These are phyloP conservation scores for Hypomontagnella submonticulosa DNA, from an alignment of 495 filamentous ascomycete species.

Conservation along the genomic window DNA sequence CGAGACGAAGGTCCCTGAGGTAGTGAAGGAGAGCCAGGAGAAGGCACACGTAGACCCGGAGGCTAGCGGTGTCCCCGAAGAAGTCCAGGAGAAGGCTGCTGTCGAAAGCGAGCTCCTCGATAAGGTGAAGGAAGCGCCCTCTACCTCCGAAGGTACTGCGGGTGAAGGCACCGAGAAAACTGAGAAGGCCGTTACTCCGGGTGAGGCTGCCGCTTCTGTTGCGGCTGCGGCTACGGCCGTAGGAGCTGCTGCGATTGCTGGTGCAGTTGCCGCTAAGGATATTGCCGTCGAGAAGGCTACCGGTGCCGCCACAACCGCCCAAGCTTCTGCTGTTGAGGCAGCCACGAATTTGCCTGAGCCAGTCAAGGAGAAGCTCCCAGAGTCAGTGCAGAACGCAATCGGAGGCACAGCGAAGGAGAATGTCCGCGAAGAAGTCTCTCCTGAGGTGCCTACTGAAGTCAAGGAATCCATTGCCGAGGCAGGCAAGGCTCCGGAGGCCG, in stretches of 20 bases:
- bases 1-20: constrained; percentile 71
- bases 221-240: constrained; percentile 50
- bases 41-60: constrained; percentile 68
- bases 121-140: constrained; percentile 65
- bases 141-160: constrained; percentile 67
- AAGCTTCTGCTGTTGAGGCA: constrained; percentile 43
- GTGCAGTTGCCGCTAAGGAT: constrained; percentile 50
- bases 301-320: constrained; percentile 42
- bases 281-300: constrained; percentile 47
- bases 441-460: constrained; percentile 75
- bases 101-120: constrained; percentile 70
- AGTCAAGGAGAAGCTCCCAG: constrained; percentile 50
- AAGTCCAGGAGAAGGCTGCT: constrained; percentile 68
- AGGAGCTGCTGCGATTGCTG: constrained; percentile 54
- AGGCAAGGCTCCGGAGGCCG: constrained; percentile 74
- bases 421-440: constrained; percentile 52
- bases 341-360: constrained; percentile 49
- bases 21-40: constrained; percentile 74
- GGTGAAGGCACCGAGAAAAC: constrained; percentile 60
- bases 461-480: constrained; percentile 77
- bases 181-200: constrained; percentile 54
- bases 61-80: constrained; percentile 66
- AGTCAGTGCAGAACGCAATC: constrained; percentile 45
- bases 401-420: constrained; percentile 44
- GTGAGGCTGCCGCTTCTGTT: constrained; percentile 55